Evolutionary conservation across 2,329 filamentous ascomycete genomes (phyloP).

Genomic region (Lachnum nothofagi): DNA sequence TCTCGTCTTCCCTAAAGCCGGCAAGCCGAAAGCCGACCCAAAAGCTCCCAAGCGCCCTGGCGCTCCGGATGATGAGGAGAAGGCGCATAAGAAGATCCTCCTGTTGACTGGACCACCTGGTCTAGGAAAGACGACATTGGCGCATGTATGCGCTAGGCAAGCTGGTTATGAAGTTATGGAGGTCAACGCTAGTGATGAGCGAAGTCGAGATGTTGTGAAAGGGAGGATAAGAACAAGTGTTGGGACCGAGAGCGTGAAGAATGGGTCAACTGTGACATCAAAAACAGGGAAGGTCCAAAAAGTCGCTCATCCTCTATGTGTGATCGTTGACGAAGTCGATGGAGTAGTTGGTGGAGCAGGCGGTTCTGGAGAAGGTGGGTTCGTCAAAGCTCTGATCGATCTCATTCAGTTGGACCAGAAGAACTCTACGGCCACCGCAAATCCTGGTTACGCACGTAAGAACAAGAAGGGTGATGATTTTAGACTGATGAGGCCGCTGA

Average conservation of each 20-base stretch:
- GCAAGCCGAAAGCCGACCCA: slow-evolving; percentile 50
- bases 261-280: slow-evolving; percentile 51
- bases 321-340: slow-evolving; percentile 94
- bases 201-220: slow-evolving; percentile 83
- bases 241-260: slow-evolving; percentile 88
- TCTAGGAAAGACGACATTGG: slow-evolving; percentile 90
- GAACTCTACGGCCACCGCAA: slow-evolving; percentile 49
- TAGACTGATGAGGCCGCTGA: slow-evolving; percentile 76
- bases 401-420: slow-evolving; percentile 81
- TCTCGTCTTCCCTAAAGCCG: slow-evolving; percentile 73
- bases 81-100: slow-evolving; percentile 78
- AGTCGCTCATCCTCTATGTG: slow-evolving; percentile 79
- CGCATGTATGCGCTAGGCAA: slow-evolving; percentile 91
- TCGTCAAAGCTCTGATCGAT: slow-evolving; percentile 91
- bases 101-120: slow-evolving; percentile 88
- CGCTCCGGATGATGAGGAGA: slow-evolving; percentile 58
- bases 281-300: slow-evolving; percentile 56
- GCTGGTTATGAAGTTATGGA: slow-evolving; percentile 95
- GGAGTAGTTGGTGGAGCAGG: slow-evolving; percentile 81
- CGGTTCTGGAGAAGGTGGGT: slow-evolving; percentile 79
- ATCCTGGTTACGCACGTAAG: slow-evolving; percentile 33
- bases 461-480: slow-evolving; percentile 80
- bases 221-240: slow-evolving; percentile 86
- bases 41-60: slow-evolving; percentile 38
- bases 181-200: slow-evolving; percentile 95